Base-by-base conservation (phyloP, 2,329 filamentous ascomycete genomes). In the Huntiella abstrusa region DNA sequence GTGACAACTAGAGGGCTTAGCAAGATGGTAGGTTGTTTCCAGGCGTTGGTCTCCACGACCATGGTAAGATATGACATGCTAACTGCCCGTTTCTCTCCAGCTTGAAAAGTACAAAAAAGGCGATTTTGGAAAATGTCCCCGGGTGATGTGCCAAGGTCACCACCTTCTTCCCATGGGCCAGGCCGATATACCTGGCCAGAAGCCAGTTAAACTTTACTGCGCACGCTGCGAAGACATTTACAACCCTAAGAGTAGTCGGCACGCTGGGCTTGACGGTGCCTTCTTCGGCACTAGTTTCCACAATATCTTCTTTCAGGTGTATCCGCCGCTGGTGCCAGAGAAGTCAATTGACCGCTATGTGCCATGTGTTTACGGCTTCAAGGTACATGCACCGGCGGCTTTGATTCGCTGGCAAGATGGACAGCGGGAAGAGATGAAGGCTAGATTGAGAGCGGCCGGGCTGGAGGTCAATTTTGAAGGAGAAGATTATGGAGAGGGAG, bases 221-320 rank as follows among this genome's bases (percentile, higher is more conserved):
- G 79, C 83, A 41, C 84, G 86, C 56, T 98, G 91, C 69, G 91
- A 98, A 69, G 91, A 98, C 61, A 81, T 93, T 50, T 98, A 98
- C 71, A 96, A 96, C 64, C 91, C 91, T 39, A 98, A 98, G 63
- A 96, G 91, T 3, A 88, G 85, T 15, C 84, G 91, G 22, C 91
- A 98, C 64, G 86, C 87, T 43, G 75, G 82, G 49, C 95, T 98
- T 57, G 91, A 98, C 60, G 91, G 91, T 52, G 91, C 91, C 53
- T 98, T 96, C 70, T 98, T 98, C 55, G 91, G 91, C 55, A 87
- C 88, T 41, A 93, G 84, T 2, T 98, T 98, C 70, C 88, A 95
- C 70, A 95, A 95, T 65, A 95, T 98, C 63, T 77, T 98, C 52
- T 96, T 98, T 69, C 91, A 98, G 62, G 91, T 98, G 47, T 96